Conservation (phyloP, 208 protist species). For the Trypanosoma melophagium region DNA sequence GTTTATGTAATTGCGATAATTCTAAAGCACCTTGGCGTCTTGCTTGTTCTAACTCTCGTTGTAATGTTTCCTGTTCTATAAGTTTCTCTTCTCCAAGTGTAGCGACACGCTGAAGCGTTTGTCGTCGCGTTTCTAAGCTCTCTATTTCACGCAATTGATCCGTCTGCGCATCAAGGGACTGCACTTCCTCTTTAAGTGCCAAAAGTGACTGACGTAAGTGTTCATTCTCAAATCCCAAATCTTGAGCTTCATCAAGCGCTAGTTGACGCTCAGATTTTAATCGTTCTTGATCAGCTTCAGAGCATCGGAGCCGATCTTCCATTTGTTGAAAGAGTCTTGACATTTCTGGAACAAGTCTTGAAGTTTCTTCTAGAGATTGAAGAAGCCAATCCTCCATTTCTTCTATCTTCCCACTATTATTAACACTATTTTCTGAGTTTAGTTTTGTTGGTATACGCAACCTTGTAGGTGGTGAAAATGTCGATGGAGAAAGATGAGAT, state of each 20-base stretch:
- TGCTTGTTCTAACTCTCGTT: conserved; percentile 20
- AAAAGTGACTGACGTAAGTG: conserved; percentile 18
- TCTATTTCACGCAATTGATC: conserved; percentile 19
- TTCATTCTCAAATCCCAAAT: conserved; percentile 18
- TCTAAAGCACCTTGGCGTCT: conserved; percentile 16
- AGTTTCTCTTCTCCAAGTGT: conserved; percentile 15
- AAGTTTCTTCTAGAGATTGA: conserved; percentile 17
- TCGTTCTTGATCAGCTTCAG: conserved; percentile 1
- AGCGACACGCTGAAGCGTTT: neutral
- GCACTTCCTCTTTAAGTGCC: conserved; percentile 23
- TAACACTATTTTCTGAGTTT: neutral
- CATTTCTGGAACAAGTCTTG: conserved; percentile 8
- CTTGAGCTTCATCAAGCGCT: conserved; percentile 13
- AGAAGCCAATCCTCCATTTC: conserved; percentile 23
- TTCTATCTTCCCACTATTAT: neutral
- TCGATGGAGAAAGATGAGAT: neutral
- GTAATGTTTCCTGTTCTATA: conserved; percentile 5
- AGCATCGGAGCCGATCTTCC: conserved; percentile 13
- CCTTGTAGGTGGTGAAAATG: conserved; percentile 1
- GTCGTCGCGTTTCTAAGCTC: neutral
- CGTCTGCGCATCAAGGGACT: conserved; percentile 25
- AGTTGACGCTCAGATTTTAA: neutral
- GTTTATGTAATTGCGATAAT: conserved; percentile 4
- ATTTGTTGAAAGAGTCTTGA: conserved; percentile 5
- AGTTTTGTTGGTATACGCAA: conserved; percentile 10